Evolutionary conservation across 345 rosid genomes (phyloP), one percentile per base, ranked within the genome.

Genomic region (Lumnitzera littorea): DNA sequence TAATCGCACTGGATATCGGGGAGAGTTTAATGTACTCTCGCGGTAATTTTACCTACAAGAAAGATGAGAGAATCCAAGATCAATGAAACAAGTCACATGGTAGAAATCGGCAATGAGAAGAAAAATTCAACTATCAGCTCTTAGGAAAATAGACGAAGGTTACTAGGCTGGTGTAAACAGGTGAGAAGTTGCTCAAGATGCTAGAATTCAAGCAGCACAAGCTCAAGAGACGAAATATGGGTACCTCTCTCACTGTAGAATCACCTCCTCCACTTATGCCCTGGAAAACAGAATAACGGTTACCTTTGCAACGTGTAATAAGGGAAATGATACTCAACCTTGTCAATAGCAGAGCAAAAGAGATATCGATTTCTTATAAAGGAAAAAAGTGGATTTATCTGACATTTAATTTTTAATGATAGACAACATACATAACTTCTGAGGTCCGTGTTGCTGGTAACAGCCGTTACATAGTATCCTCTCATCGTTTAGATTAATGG

Each of bases 11-110:
- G 24, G 91, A 84, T 72, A 91, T 76, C 0, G 91, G 88, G 55
- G 96, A 91, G 50, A 91, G 74, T 74, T 72, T 88, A 64, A 88
- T 86, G 78, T 81, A 72, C 64, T 83, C 96, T 27, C 98, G 90
- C 15, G 85, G 82, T 61, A 88, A 60, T 60, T 79, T 78, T 68
- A 91, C 85, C 98, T 91, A 71, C 70, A 76, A 20, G 47, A 74
- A 46, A 70, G 50, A 70, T 17, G 23, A 61, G 29, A 49, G 10
- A 36, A 9, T 7, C 11, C 11, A 56, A 43, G 48, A 16, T 57
- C 56, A 4, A 24, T 43, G 66, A 36, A 53, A 56, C 51, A 65
- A 50, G 25, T 31, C 15, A 53, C 50, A 23, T 23, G 49, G 3
- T 57, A 16, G 14, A 36, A 43, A 49, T n/a, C 41, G 27, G 24